Evolutionary conservation across 148 eudicot genomes (phyloP).

Genomic region (Nyssa sinensis): DNA sequence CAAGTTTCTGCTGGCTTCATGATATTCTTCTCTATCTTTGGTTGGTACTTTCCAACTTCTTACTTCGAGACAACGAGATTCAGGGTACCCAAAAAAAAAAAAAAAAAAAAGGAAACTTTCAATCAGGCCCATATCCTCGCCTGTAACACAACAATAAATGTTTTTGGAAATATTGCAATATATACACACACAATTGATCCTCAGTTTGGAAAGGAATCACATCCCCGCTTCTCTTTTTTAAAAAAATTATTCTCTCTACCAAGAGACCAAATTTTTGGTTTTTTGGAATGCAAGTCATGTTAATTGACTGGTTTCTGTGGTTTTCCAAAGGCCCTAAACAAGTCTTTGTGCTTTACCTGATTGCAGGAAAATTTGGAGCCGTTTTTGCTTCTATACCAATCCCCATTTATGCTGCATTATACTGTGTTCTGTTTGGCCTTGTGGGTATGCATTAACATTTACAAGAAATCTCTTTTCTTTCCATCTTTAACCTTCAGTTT

Average conservation of each 20-base stretch:
- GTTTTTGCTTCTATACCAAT: conserved; percentile 96
- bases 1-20: conserved; percentile 98
- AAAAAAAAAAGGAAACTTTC: no score
- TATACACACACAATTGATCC: no score
- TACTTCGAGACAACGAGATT: neutral
- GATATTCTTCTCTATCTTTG: conserved; percentile 93
- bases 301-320: neutral
- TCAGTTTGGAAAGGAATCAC: no score
- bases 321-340: neutral
- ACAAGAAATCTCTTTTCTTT: neutral
- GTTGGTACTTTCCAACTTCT: conserved; percentile 32
- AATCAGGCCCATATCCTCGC: neutral
- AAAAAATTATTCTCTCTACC: no score
- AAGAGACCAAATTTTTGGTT: no score
- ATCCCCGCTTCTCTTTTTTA: no score
- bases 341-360: neutral
- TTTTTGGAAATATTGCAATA: no score
- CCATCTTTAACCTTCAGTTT: neutral
- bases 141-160: neutral
- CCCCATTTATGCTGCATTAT: conserved; percentile 82
- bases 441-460: conserved; percentile 56
- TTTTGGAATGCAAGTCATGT: neutral
- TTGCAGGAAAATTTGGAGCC: conserved; percentile 98
- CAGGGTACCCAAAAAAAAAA: no score
- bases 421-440: conserved; percentile 87